A percentile compares a stretch with the other conserved stretches of the same genome.
Conservation (phyloP, 768 basidiomycete species). For the Lactarius pseudohatsudake region DNA sequence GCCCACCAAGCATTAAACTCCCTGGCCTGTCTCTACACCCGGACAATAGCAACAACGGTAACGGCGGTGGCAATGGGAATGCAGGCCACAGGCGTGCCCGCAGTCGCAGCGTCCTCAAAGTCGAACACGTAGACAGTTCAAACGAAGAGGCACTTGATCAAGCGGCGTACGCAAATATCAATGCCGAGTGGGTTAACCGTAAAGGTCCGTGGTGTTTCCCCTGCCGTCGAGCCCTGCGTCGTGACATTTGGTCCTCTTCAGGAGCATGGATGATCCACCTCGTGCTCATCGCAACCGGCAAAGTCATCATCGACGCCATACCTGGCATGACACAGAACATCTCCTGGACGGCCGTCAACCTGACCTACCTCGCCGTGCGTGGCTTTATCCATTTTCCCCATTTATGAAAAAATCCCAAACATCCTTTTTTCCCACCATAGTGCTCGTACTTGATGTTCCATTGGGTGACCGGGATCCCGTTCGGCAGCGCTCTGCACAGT, state of each 20-base stretch:
- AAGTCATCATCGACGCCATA: conserved; percentile 89
- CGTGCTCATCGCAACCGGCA: conserved; percentile 85
- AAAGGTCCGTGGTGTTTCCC: conserved; percentile 56
- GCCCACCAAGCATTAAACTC: conserved; percentile 21
- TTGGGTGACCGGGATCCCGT: conserved; percentile 95
- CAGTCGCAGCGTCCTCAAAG: conserved; percentile 77
- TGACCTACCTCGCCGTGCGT: conserved; percentile 86
- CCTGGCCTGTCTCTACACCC: conserved; percentile 20
- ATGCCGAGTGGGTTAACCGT: conserved; percentile 91
- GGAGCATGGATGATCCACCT: conserved; percentile 99
- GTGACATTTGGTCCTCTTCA: conserved; percentile 36
- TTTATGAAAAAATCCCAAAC: background rate
- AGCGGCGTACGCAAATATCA: conserved; percentile 77
- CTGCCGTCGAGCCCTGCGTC: conserved; percentile 5
- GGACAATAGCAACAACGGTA: background rate
- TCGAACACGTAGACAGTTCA: conserved; percentile 75
- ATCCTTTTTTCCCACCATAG: background rate
- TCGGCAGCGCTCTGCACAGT: conserved; percentile 80
- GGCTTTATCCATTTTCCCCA: conserved; percentile 1
- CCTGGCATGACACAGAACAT: conserved; percentile 93
- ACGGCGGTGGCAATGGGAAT: background rate
- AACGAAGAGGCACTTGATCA: conserved; percentile 78
- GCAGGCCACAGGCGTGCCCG: conserved; percentile 43
- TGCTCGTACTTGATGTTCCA: conserved; percentile 97
- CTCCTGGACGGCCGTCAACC: conserved; percentile 93